Base-by-base conservation (phyloP, 163 green algal species). In the Chlorella variabilis region DNA sequence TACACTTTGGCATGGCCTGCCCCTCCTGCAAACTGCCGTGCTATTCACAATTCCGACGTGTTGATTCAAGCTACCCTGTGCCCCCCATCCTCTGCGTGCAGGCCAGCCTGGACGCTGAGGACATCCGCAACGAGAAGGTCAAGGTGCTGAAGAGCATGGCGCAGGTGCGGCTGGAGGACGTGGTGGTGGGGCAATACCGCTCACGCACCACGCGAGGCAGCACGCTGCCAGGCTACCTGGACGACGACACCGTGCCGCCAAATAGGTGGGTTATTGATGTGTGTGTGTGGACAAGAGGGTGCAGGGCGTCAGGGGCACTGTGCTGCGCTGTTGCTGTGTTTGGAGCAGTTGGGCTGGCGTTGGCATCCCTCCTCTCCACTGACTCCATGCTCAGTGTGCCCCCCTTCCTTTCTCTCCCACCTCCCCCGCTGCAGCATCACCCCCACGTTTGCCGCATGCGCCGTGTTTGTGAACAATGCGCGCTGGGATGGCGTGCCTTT, bases 121-220 rank as follows among this genome's bases (percentile, higher is more conserved):
- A 98, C 90, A 98, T 99, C 82, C 93, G 97, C 27, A 95, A 99
- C 88, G 97, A 99, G 85, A 99, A 99, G 90, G 95, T 96, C 45
- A 95, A 99, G 86, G 94, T 98, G 83, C 88, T 99, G 78, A 89
- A 92, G 67, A 95, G 84, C 78, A 99, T 99, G 92, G 33, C 27
- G 11, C 56, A 58, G 73, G 92, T 99, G 68, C 75, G 84, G 41
- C 84, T 98, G 73, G 95, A 99, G 3, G 94, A 99, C 84, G 92
- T 98, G 61, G 96, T 99, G 62, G 62, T 99, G 42, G 97, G 96
- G n/a, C 97, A 99, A 90, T 99, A 99, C 90, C 92, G 94, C 45
- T 89, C 83, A 18, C 89, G 91, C 25, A 73, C 42, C 29, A 78
- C 62, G n/a, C 61, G 87, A 23, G 84, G 51, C 42, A 38, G 31